Conservation (phyloP, 108 stramenopile genomes). For the Epithemia pelagica region DNA sequence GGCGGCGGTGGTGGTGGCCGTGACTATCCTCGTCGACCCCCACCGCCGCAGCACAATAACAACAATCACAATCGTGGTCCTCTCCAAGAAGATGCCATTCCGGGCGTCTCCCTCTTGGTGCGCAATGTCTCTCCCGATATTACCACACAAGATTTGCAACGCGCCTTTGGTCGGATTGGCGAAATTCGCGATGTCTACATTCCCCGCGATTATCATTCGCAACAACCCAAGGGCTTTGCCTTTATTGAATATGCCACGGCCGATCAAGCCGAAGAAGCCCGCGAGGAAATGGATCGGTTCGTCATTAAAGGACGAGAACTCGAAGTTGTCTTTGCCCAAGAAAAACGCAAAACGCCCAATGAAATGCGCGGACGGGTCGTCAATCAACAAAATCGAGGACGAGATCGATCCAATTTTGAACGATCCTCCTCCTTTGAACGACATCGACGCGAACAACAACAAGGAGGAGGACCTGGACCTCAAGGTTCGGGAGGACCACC, state of each 20-base stretch:
- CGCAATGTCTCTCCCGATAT: slow-evolving; percentile 72
- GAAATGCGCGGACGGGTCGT: slow-evolving; percentile 76
- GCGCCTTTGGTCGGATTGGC: slow-evolving; percentile 79
- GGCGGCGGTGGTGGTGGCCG: slow-evolving; percentile 19
- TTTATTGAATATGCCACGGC: slow-evolving; percentile 84
- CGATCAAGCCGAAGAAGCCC: slow-evolving; percentile 71
- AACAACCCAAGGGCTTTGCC: slow-evolving; percentile 84
- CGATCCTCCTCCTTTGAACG: slow-evolving; percentile 78
- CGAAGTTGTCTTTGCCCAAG: slow-evolving; percentile 87
- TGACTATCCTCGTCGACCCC: not conserved
- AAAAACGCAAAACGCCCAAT: slow-evolving; percentile 79
- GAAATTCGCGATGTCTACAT: slow-evolving; percentile 86
- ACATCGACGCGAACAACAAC: slow-evolving; percentile 33
- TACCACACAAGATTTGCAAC: slow-evolving; percentile 57
- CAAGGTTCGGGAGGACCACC: not conserved
- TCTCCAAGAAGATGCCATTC: slow-evolving; percentile 71
- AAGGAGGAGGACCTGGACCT: not conserved
- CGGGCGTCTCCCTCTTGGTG: slow-evolving; percentile 77
- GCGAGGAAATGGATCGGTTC: slow-evolving; percentile 87
- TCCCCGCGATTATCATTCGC: slow-evolving; percentile 79
- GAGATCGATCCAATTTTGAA: slow-evolving; percentile 19
- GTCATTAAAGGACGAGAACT: slow-evolving; percentile 75
- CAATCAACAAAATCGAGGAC: slow-evolving; percentile 19
- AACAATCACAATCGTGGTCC: slow-evolving; percentile 38
- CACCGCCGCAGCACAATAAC: slow-evolving; percentile 12